Evolutionary conservation across 129 eudicot genomes (phyloP), one percentile per base, ranked within the genome.

Genomic region (Solidago caesia): DNA sequence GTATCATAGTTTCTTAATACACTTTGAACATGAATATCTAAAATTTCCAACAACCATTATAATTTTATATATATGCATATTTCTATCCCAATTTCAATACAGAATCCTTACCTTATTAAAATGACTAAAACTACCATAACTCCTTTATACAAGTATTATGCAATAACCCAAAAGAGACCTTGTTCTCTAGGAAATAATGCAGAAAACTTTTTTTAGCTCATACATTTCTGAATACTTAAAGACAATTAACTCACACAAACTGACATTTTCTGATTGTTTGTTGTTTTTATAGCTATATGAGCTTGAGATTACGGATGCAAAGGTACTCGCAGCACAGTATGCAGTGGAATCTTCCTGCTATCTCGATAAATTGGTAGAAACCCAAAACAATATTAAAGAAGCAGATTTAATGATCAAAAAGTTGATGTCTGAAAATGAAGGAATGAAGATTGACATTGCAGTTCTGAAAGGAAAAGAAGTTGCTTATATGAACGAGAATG

Each of bases 361-460:
- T 71, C 85, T 89, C 43, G 83, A 85, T 55, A 89, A 86, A 82
- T 84, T 85, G 75, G 76, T 72, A 70, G 98, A 92, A 79, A 85
- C 84, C 44, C 96, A 87, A 74, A 81, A 82, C 16, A 83, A 83
- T 46, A 74, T 84, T 69, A 68, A 79, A 49, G 91, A 92, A 61
- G 88, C 96, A 63, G 96, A 86, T 71, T 77, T 73, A 15, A 84
- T 86, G 87, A 76, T 88, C 79, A 86, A 85, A 61, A 88, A 88
- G 68, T 68, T 89, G 81, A 77, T 78, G 84, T 85, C 79, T 47
- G 92, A 89, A 53, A 92, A 85, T 81, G 89, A 87, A 81, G 75
- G 81, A 61, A 71, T 82, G 87, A 89, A 89, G 82, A 78, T 85
- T 58, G 82, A 80, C 26, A 77, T 80, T n/a, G 66, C 60, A 5